Percentiles rank a stretch among this genome's conserved stretches.
Conservation (phyloP, 2,329 filamentous ascomycete genomes). For the Penicillium hordei region DNA sequence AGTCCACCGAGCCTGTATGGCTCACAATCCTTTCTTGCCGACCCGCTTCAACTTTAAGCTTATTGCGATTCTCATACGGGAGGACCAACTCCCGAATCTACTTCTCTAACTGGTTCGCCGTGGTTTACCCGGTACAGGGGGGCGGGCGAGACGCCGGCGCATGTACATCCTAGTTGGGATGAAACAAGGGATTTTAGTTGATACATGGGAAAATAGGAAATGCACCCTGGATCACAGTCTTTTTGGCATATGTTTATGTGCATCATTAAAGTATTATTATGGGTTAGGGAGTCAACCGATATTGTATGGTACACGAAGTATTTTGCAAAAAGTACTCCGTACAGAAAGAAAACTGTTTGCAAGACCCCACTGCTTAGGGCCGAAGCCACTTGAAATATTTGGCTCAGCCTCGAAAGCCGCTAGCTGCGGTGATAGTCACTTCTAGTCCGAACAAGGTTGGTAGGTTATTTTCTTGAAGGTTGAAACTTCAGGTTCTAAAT, state of each 20-base stretch:
- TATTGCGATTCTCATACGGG: neutral
- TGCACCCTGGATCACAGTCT: neutral
- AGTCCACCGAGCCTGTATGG: neutral
- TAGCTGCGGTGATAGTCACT: constrained; percentile 3
- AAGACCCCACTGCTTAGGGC: neutral
- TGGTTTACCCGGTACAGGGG: neutral
- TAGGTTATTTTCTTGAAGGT: neutral
- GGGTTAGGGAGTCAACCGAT: neutral
- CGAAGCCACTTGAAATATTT: neutral
- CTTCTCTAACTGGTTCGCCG: neutral
- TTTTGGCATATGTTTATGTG: neutral
- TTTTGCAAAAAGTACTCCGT: neutral
- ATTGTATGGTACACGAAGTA: neutral
- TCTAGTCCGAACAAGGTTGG: neutral
- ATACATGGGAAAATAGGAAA: neutral
- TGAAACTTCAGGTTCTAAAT: neutral
- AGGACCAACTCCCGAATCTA: neutral
- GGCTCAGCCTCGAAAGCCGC: neutral
- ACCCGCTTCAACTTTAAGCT: constrained; percentile 1
- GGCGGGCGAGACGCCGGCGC: neutral
- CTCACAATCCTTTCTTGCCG: neutral
- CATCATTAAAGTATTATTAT: neutral
- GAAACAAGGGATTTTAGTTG: constrained; percentile 1
- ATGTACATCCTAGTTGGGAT: neutral
- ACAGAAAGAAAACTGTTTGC: neutral